Evolutionary conservation across 73 alveolate genomes (phyloP).

Genomic region (Tetrahymena malaccensis): DNA sequence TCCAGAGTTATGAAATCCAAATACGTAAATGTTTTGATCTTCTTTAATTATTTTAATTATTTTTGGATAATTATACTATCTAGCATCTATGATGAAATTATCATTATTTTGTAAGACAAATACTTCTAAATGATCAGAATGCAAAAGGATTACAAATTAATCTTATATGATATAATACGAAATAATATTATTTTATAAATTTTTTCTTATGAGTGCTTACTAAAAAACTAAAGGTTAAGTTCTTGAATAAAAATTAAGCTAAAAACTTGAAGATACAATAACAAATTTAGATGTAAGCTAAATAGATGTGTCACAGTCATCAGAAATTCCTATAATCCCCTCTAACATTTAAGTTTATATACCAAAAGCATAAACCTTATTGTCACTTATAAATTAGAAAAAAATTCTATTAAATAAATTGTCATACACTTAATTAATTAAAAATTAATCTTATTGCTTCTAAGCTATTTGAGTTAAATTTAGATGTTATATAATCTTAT

Average conservation of each 20-base stretch:
- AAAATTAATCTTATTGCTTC: not conserved
- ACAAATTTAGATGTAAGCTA: not conserved
- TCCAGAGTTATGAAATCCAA: not conserved
- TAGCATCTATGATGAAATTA: not conserved
- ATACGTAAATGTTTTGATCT: not conserved
- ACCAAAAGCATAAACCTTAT: not conserved
- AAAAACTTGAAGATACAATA: not conserved
- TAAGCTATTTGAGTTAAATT: not conserved
- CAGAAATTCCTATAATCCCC: not conserved
- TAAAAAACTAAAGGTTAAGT: not conserved
- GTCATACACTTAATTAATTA: not conserved
- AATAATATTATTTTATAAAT: too few species aligned
- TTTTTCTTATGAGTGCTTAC: not conserved
- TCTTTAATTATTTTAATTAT: too few species aligned
- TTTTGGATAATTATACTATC: not conserved
- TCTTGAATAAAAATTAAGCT: not conserved
- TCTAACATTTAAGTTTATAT: not conserved
- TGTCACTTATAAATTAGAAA: not conserved
- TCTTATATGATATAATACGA: not conserved
- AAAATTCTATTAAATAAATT: not conserved
- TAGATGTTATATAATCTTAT: not conserved
- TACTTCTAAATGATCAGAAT: not conserved
- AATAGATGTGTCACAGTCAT: not conserved
- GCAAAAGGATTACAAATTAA: not conserved
- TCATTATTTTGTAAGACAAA: too few species aligned